These are phyloP conservation scores for Colletotrichum echinochloae DNA, from an alignment of 2,329 filamentous ascomycete species.

Conservation along the genomic window DNA sequence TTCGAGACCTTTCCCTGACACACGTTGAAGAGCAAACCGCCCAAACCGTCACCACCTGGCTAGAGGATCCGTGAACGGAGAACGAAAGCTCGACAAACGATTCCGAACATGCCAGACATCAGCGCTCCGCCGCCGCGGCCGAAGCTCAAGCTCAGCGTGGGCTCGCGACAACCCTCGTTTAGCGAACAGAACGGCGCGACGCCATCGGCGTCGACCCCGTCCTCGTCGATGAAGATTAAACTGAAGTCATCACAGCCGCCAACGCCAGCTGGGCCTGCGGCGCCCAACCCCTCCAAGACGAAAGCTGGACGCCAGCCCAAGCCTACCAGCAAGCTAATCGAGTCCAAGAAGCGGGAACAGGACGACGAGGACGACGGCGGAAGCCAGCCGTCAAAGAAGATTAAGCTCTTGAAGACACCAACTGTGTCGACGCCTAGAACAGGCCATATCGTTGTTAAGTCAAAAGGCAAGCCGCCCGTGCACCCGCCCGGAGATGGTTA, in stretches of 20 bases:
- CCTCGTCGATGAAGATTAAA: constrained; percentile 53
- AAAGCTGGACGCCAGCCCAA: constrained; percentile 72
- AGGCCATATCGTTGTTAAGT: constrained; percentile 63
- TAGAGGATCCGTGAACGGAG: neutral
- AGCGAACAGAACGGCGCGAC: constrained; percentile 40
- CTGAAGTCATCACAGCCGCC: constrained; percentile 54
- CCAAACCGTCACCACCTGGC: neutral
- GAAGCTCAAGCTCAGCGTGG: constrained; percentile 45
- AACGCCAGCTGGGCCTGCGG: constrained; percentile 49
- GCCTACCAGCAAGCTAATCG: constrained; percentile 67
- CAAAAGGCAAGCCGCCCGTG: constrained; percentile 75
- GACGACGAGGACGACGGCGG: constrained; percentile 64
- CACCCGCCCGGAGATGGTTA: constrained; percentile 89
- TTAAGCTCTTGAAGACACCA: constrained; percentile 61
- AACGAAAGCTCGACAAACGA: neutral
- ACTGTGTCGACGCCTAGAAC: constrained; percentile 45
- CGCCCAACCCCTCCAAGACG: constrained; percentile 58
- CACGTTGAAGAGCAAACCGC: neutral
- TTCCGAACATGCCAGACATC: constrained; percentile 36
- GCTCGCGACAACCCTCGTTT: constrained; percentile 39
- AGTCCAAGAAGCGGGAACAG: constrained; percentile 71
- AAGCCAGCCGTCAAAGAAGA: constrained; percentile 60
- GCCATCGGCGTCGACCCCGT: constrained; percentile 41
- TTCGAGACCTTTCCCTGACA: neutral
- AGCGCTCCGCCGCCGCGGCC: constrained; percentile 43